phyloP scores from a whole-genome alignment of 306 rosid species.

The Neltuma alba region DNA sequence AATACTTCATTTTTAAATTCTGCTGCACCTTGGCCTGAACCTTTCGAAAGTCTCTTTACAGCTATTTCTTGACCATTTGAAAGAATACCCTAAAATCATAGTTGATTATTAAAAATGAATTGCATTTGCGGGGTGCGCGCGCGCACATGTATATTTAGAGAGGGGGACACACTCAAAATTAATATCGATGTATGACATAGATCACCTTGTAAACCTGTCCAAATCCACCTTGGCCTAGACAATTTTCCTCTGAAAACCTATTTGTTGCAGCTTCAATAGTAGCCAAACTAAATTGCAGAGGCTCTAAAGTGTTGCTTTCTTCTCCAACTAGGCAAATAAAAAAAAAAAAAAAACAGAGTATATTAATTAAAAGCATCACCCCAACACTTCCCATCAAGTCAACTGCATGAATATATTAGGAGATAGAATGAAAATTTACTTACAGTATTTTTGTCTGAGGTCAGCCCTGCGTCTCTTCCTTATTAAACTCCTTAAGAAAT shows the following conservation, averaged over 20 bases:
- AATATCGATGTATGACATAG: not conserved
- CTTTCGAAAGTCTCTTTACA: slow-evolving; percentile 26
- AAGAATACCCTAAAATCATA: not conserved
- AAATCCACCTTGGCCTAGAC: slow-evolving; percentile 11
- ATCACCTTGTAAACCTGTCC: slow-evolving; percentile 29
- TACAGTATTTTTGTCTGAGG: slow-evolving; percentile 27
- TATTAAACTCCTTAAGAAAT: not conserved
- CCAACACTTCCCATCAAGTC: not conserved
- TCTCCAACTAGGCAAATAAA: slow-evolving; percentile 6
- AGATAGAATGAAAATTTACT: not conserved
- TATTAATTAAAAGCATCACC: not conserved
- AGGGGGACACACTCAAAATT: not conserved
- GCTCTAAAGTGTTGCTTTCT: slow-evolving; percentile 11
- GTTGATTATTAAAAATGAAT: not conserved
- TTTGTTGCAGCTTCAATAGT: slow-evolving; percentile 15
- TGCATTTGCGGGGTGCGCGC: not conserved
- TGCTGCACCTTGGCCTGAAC: slow-evolving; percentile 26
- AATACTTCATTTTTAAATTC: slow-evolving; percentile 31
- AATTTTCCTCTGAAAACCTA: not conserved
- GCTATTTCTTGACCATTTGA: slow-evolving; percentile 25
- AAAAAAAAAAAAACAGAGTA: not conserved
- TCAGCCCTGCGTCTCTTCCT: not conserved
- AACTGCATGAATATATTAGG: not conserved
- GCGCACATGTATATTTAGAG: no score
- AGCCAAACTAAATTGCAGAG: not conserved